Percentiles rank a stretch among this genome's conserved stretches.
phyloP scores from a whole-genome alignment of 164 flowering plant species.

The Piper betle region DNA sequence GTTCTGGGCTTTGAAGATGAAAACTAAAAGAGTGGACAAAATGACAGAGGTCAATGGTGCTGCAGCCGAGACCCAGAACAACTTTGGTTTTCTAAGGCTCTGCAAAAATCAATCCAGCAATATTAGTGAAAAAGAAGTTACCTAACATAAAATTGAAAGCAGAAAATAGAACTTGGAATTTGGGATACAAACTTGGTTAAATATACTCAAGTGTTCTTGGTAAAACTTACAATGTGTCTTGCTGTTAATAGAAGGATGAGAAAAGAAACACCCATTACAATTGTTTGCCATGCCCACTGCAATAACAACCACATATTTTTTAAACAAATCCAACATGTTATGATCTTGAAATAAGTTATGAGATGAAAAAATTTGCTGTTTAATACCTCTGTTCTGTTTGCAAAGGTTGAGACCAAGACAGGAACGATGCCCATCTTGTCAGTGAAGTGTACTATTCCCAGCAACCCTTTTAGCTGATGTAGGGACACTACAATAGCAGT shows the following conservation, averaged over 20 bases:
- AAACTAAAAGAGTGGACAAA: conserved; percentile 39
- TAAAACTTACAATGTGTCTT: conserved; percentile 36
- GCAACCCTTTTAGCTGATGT: conserved; percentile 66
- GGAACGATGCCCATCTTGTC: conserved; percentile 34
- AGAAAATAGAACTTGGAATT: not conserved
- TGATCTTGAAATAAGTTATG: not conserved
- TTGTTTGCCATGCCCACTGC: conserved; percentile 50
- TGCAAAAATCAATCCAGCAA: conserved; percentile 1
- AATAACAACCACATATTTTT: not conserved
- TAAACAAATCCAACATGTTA: not conserved
- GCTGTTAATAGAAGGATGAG: conserved; percentile 27
- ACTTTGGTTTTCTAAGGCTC: conserved; percentile 49
- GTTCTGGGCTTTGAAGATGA: conserved; percentile 28
- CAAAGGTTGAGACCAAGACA: conserved; percentile 37
- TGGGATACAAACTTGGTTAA: not conserved
- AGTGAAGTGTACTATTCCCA: conserved; percentile 51
- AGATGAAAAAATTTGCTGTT: not conserved
- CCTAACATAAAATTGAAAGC: not conserved
- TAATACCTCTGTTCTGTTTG: conserved; percentile 30
- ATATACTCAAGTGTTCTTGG: not conserved
- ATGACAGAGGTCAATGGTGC: conserved; percentile 62
- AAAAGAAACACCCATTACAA: conserved; percentile 38
- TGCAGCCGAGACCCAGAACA: conserved; percentile 71
- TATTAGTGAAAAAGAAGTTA: not conserved
- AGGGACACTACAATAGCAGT: conserved; percentile 46